phyloP scores from a whole-genome alignment of 148 eudicot genomes.

The Fagopyrum homotropicum region DNA sequence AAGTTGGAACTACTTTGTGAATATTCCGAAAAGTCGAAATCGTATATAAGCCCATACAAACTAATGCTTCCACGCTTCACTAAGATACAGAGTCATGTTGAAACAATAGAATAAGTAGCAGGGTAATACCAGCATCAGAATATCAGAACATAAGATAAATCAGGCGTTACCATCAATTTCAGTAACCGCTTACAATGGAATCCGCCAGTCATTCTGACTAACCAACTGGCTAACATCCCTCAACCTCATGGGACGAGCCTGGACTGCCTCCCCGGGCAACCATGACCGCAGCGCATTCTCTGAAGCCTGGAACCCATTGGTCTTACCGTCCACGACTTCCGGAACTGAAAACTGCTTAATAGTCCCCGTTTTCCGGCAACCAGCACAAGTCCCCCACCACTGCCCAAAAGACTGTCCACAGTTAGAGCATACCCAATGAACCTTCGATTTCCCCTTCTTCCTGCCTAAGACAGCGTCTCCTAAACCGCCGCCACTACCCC shows the following conservation, averaged over 20 bases:
- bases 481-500: constrained; percentile 8
- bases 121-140: not conserved
- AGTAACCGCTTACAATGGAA: constrained; percentile 59
- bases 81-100: not conserved
- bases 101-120: not conserved
- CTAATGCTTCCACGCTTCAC: not conserved
- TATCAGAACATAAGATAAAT: not conserved
- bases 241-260: constrained; percentile 51
- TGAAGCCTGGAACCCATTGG: constrained; percentile 48
- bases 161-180: not conserved
- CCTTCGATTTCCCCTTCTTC: constrained; percentile 50
- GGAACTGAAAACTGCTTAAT: constrained; percentile 36
- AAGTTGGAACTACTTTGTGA: not conserved
- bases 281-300: constrained; percentile 56
- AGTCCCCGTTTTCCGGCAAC: constrained; percentile 46
- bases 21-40: not conserved
- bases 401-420: constrained; percentile 71
- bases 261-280: constrained; percentile 42
- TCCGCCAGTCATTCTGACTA: constrained; percentile 60
- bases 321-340: constrained; percentile 24
- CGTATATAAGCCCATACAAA: not conserved
- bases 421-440: constrained; percentile 52
- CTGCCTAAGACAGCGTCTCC: constrained; percentile 20
- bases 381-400: constrained; percentile 86
- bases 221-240: constrained; percentile 59